Percentiles rank a stretch among this genome's conserved stretches.
Conservation (phyloP, 495 filamentous ascomycete genomes). For the Evernia prunastri region DNA sequence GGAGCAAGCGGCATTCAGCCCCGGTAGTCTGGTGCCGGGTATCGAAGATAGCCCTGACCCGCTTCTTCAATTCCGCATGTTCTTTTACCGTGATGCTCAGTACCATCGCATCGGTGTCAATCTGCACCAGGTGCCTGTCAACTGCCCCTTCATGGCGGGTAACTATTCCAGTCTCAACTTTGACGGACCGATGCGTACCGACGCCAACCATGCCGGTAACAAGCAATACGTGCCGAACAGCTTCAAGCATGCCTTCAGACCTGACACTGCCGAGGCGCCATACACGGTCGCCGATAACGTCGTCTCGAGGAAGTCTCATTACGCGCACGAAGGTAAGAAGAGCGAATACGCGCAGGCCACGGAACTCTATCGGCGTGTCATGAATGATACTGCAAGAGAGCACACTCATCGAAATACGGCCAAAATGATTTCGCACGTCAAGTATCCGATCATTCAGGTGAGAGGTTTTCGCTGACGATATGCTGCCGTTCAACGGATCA, state of each 20-base stretch:
- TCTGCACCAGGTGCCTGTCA: constrained; percentile 41
- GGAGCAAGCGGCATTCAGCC: constrained; percentile 47
- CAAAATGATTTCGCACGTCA: constrained; percentile 30
- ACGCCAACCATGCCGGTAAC: constrained; percentile 47
- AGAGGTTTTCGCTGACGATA: background rate
- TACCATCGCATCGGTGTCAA: constrained; percentile 47
- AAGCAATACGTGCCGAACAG: constrained; percentile 50
- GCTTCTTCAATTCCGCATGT: constrained; percentile 46
- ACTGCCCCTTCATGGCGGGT: constrained; percentile 43
- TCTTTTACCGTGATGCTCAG: constrained; percentile 47
- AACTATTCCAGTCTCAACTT: constrained; percentile 40
- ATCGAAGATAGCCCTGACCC: constrained; percentile 45
- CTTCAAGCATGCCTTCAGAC: constrained; percentile 49
- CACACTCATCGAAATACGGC: constrained; percentile 46
- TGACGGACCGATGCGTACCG: constrained; percentile 39
- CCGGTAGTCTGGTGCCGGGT: constrained; percentile 45
- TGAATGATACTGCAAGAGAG: constrained; percentile 39
- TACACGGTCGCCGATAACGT: constrained; percentile 45
- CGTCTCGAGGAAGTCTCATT: constrained; percentile 48
- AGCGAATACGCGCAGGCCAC: constrained; percentile 48
- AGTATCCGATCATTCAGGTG: constrained; percentile 19
- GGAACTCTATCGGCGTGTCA: constrained; percentile 43
- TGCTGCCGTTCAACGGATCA: background rate
- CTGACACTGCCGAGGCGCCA: constrained; percentile 48
- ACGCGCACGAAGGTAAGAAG: constrained; percentile 48